These are phyloP conservation scores for Megacollybia marginata DNA, from an alignment of 768 basidiomycete species.

Conservation along the genomic window DNA sequence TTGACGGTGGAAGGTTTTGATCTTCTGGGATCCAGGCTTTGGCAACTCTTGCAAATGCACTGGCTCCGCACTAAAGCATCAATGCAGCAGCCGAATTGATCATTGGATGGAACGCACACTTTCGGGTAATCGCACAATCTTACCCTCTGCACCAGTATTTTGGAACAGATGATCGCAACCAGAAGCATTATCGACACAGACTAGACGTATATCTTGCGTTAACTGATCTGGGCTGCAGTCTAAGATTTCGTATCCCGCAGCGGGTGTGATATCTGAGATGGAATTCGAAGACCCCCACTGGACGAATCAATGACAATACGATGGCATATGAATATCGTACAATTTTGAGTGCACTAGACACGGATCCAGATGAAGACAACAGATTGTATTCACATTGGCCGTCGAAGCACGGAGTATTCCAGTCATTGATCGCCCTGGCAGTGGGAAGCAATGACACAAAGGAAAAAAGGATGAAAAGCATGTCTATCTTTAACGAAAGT, in stretches of 20 bases:
- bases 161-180: constrained; percentile 33
- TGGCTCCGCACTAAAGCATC: constrained; percentile 27
- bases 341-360: constrained; percentile 33
- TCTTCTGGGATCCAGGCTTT: constrained; percentile 32
- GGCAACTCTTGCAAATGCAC: constrained; percentile 35
- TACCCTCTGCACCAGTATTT: constrained; percentile 33
- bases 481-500: background rate
- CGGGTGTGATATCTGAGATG: constrained; percentile 37
- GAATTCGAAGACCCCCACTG: constrained; percentile 31
- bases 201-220: constrained; percentile 40
- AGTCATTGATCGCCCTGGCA: constrained; percentile 30
- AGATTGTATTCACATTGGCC: constrained; percentile 32
- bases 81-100: background rate
- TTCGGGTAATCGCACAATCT: constrained; percentile 47
- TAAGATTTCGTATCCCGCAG: constrained; percentile 47
- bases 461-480: constrained; percentile 3
- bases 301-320: background rate
- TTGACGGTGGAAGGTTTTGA: constrained; percentile 30
- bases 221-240: constrained; percentile 32
- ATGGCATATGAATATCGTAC: constrained; percentile 15
- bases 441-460: constrained; percentile 10
- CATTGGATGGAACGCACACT: constrained; percentile 25
- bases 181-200: constrained; percentile 27
- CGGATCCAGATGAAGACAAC: constrained; percentile 12
- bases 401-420: constrained; percentile 30